These are phyloP conservation scores for Alloteropsis semialata DNA, from an alignment of 176 grass and related monocot genomes.

Conservation along the genomic window DNA sequence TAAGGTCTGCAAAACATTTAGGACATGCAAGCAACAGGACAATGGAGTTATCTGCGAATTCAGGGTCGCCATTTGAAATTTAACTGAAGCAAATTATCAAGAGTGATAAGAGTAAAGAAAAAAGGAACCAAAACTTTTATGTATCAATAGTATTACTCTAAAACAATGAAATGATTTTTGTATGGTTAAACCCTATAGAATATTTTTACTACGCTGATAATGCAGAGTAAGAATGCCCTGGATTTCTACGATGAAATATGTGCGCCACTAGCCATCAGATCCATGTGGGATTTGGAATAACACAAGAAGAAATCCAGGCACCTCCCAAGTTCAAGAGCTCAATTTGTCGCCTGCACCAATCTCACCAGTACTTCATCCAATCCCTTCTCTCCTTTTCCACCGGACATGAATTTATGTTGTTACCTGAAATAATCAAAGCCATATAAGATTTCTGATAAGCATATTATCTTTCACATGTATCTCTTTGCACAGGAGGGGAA, in stretches of 20 bases:
- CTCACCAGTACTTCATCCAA: neutral
- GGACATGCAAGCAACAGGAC: neutral
- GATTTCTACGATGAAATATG: neutral
- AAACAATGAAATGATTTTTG: neutral
- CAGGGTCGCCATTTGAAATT: neutral
- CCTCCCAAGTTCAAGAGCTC: neutral
- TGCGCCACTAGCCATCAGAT: neutral
- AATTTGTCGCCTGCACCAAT: neutral
- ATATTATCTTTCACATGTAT: neutral
- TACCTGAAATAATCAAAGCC: neutral
- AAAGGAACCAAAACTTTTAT: neutral
- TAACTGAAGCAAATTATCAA: neutral
- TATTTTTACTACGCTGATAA: neutral
- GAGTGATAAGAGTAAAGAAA: neutral
- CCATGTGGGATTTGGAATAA: neutral
- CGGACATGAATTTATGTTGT: neutral
- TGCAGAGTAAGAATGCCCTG: neutral
- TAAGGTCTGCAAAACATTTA: neutral
- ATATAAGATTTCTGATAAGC: neutral
- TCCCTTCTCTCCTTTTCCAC: neutral
- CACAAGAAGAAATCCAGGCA: neutral
- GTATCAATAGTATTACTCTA: neutral
- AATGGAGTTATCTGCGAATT: neutral
- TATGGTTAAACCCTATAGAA: neutral
- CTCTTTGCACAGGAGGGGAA: neutral